Evolutionary conservation across 1,139 yeast species (phyloP).

Genomic region (Meyerozyma elateridarum): DNA sequence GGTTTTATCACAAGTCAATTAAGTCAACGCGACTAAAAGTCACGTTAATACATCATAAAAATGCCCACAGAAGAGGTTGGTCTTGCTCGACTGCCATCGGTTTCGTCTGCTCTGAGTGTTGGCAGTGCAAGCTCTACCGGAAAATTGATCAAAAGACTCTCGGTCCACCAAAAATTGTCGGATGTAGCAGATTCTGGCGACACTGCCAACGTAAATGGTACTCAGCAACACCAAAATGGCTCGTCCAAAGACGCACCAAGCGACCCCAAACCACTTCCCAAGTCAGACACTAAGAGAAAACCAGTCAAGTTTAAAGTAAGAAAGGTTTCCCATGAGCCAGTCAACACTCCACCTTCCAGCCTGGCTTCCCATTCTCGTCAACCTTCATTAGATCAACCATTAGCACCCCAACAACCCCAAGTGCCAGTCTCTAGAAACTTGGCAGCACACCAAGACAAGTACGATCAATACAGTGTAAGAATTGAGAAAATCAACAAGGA

Average conservation of each 20-base stretch:
- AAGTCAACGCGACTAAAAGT: too few relatives aligned
- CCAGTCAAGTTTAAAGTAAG: constrained; percentile 42
- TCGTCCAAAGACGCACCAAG: neutral
- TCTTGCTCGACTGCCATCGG: constrained; percentile 12
- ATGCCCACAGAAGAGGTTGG: constrained; percentile 3
- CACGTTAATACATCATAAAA: too few relatives aligned
- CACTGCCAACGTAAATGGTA: constrained; percentile 1
- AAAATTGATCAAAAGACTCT: constrained; percentile 26
- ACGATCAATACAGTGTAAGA: constrained; percentile 30
- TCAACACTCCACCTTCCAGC: constrained; percentile 14
- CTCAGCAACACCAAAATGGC: neutral
- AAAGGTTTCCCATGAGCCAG: constrained; percentile 35
- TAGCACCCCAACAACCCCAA: constrained; percentile 4
- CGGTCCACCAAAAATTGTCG: constrained; percentile 14
- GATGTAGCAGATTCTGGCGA: constrained; percentile 1
- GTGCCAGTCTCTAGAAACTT: constrained; percentile 9
- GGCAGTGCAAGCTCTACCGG: constrained; percentile 29
- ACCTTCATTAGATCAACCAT: constrained; percentile 4
- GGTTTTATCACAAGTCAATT: too few relatives aligned
- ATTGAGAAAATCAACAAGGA: constrained; percentile 40
- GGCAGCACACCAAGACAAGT: constrained; percentile 29
- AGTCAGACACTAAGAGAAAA: constrained; percentile 14
- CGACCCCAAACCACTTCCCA: neutral
- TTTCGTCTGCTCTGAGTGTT: constrained; percentile 26
- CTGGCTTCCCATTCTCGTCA: constrained; percentile 2